Percentiles rank a stretch among this genome's conserved stretches.
Conservation (phyloP, 371 early-diverging fungal genomes). For the Mortierella sp. region DNA sequence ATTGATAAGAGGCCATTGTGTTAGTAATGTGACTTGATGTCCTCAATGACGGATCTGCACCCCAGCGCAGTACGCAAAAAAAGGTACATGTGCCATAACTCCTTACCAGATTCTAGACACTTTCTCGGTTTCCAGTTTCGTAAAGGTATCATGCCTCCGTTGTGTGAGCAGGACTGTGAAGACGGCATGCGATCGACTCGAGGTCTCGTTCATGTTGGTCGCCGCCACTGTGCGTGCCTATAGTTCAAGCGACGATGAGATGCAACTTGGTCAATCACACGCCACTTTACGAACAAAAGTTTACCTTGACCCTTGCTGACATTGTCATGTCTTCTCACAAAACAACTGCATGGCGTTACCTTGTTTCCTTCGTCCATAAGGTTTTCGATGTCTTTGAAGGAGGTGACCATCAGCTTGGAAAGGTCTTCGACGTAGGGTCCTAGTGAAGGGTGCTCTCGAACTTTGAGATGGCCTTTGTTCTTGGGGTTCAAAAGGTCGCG, state of each 20-base stretch:
- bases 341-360: slow-evolving; percentile 46
- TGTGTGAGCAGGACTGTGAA: slow-evolving; percentile 89
- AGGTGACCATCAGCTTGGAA: slow-evolving; percentile 83
- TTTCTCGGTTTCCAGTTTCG: slow-evolving; percentile 82
- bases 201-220: slow-evolving; percentile 97
- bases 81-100: neutral
- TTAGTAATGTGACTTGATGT: neutral
- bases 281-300: neutral
- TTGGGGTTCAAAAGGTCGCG: slow-evolving; percentile 90
- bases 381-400: slow-evolving; percentile 82
- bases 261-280: neutral
- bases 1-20: neutral
- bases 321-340: neutral
- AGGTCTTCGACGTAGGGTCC: slow-evolving; percentile 97
- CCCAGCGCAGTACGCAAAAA: neutral
- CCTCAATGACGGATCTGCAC: neutral
- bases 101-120: slow-evolving; percentile 80
- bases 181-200: slow-evolving; percentile 96
- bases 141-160: slow-evolving; percentile 70
- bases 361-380: slow-evolving; percentile 93
- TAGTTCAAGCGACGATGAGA: neutral
- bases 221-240: slow-evolving; percentile 92
- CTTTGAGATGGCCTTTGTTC: slow-evolving; percentile 83
- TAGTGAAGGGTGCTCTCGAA: slow-evolving; percentile 90
- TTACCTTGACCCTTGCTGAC: neutral